These are phyloP conservation scores for Colletotrichum sp. DNA, from an alignment of 2,329 filamentous ascomycete species.

Conservation along the genomic window DNA sequence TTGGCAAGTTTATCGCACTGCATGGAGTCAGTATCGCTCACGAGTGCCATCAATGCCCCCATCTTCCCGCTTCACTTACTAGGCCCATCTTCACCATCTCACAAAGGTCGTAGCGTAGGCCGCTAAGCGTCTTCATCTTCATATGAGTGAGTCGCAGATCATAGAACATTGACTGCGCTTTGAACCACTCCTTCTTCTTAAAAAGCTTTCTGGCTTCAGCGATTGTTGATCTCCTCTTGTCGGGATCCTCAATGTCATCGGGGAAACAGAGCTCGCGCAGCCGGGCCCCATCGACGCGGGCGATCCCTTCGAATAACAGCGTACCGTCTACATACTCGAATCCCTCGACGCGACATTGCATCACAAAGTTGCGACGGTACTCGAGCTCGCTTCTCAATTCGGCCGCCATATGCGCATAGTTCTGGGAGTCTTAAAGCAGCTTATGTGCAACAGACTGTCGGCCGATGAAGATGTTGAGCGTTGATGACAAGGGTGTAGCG, in stretches of 20 bases:
- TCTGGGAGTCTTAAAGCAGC: rapidly evolving
- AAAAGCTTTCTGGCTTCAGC: background rate
- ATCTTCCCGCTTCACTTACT: background rate
- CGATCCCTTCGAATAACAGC: background rate
- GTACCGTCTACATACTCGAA: background rate
- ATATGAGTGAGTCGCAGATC: background rate
- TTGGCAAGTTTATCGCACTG: background rate
- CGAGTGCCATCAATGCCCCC: background rate
- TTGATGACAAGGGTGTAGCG: background rate
- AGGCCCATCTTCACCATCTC: background rate
- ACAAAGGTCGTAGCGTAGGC: background rate
- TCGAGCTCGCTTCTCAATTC: background rate
- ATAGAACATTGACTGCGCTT: background rate
- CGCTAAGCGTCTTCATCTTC: background rate
- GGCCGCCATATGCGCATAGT: background rate
- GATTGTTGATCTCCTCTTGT: background rate
- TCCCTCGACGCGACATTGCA: background rate
- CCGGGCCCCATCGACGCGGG: background rate
- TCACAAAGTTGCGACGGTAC: background rate
- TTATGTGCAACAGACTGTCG: background rate
- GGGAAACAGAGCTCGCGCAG: background rate
- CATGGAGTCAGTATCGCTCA: background rate
- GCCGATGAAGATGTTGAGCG: background rate
- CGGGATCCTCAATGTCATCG: background rate
- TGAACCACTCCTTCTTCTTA: background rate